Evolutionary conservation across 2,329 filamentous ascomycete species (phyloP), one percentile per base, ranked within the genome.

Genomic region (Aspergillus texensis): DNA sequence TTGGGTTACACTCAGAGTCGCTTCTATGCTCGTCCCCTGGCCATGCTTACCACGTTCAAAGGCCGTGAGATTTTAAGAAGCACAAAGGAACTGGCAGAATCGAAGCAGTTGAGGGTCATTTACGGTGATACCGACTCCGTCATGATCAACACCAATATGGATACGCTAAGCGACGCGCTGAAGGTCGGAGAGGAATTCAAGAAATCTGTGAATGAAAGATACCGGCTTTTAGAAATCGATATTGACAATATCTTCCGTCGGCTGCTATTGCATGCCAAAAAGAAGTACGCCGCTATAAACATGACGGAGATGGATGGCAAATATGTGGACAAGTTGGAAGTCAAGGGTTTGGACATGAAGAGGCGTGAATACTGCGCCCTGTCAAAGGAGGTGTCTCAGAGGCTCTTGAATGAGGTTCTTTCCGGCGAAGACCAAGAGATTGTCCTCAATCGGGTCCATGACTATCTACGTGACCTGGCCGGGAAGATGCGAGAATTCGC

Each of bases 61-160:
- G 95, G 95, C 62, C 93, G 95, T 82, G 95, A 99, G 82, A 98
- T 99, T 86, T 84, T 99, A 63, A 88, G 92, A 67, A 96, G 92
- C 75, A 99, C 95, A 62, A 99, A 98, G 78, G 94, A 96, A 60
- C 86, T 99, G 65, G 95, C 95, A 11, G 95, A 99, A 79, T 92
- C 88, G 72, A 94, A 91, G 70, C 90, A 93, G 64, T 86, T 99
- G 34, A 91, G 95, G 73, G 95, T 99, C 77, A 98, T 99, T 67
- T 99, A 99, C 72, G 95, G 95, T 82, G 95, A 99, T 80, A 99
- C 95, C 14, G 95, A 99, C 79, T 99, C 95, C 10, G 95, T 99
- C 80, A 99, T 99, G 95, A 98, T 99, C 83, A 99, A 99, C 75
- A 96, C 95, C 67, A 98, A 98, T 74, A 93, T 95, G 61, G 92